These are phyloP conservation scores for Penicillium sp. DNA, from an alignment of 2,329 filamentous ascomycete genomes.

Conservation along the genomic window DNA sequence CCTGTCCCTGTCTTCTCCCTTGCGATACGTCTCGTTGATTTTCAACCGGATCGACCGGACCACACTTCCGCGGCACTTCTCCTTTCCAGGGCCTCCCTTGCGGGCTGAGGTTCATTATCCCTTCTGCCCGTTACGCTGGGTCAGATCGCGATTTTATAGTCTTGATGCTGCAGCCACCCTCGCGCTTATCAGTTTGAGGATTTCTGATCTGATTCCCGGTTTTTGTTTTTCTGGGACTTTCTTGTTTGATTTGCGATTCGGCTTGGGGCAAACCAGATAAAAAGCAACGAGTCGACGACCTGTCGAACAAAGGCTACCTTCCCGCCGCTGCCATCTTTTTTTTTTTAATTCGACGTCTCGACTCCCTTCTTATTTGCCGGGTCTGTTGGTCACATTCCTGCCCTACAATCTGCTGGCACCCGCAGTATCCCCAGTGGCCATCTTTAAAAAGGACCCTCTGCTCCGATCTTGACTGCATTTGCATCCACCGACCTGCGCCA, in stretches of 20 bases:
- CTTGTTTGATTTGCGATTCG: constrained; percentile 14
- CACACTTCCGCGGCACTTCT: constrained; percentile 29
- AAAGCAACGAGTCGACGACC: constrained; percentile 28
- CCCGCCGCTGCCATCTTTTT: not conserved
- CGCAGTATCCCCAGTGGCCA: constrained; percentile 28
- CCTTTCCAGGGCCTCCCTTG: constrained; percentile 30
- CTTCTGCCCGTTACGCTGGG: constrained; percentile 27
- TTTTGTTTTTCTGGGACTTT: constrained; percentile 10
- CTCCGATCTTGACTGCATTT: constrained; percentile 41
- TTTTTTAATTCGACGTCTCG: not conserved
- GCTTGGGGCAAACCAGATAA: constrained; percentile 23
- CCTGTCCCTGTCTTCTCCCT: constrained; percentile 38
- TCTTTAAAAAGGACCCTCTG: constrained; percentile 39
- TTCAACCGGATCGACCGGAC: constrained; percentile 32
- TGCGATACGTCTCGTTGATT: constrained; percentile 32
- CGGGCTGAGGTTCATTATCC: constrained; percentile 26
- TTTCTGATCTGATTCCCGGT: constrained; percentile 1
- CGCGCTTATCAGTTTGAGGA: constrained; percentile 23
- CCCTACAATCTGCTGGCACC: constrained; percentile 32
- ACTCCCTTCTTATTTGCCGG: constrained; percentile 22
- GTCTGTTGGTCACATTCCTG: constrained; percentile 35
- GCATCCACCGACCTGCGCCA: constrained; percentile 30
- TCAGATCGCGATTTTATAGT: constrained; percentile 30
- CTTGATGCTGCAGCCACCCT: constrained; percentile 31
- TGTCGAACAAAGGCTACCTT: constrained; percentile 11